These are phyloP conservation scores for Moesziomyces aphidis DNA, from an alignment of 1,284 basidiomycete genomes.

Conservation along the genomic window DNA sequence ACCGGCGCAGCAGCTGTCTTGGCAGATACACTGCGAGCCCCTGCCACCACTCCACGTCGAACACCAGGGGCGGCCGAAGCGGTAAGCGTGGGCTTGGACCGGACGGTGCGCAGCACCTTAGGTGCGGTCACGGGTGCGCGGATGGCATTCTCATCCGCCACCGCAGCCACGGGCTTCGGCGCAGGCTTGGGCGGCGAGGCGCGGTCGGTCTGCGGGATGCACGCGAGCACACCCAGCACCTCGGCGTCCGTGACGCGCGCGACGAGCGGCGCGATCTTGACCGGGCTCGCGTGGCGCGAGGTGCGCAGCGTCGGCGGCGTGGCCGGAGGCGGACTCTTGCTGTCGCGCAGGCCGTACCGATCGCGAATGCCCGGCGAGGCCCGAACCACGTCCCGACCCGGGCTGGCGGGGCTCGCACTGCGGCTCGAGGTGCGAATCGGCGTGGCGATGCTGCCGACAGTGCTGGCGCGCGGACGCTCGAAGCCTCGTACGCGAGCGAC, in stretches of 20 bases:
- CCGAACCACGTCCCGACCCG: constrained; percentile 18
- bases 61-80: too few species aligned
- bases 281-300: neutral
- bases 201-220: constrained; percentile 21
- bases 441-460: constrained; percentile 13
- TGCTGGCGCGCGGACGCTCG: constrained; percentile 24
- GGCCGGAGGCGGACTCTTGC: constrained; percentile 10
- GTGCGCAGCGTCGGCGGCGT: neutral
- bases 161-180: neutral
- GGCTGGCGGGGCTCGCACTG: neutral
- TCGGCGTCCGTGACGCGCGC: constrained; percentile 22
- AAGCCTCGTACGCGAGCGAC: constrained; percentile 17
- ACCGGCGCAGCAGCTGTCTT: neutral
- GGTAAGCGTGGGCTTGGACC: constrained; percentile 10
- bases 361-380: constrained; percentile 29
- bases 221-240: constrained; percentile 33
- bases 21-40: constrained; percentile 18
- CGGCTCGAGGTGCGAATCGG: constrained; percentile 6
- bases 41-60: neutral
- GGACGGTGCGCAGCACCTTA: constrained; percentile 8
- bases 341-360: constrained; percentile 29
- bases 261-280: constrained; percentile 3
- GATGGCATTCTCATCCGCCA: constrained; percentile 13
- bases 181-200: neutral
- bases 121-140: constrained; percentile 1